These are phyloP conservation scores for Pseudogymnoascus verrucosus DNA, from an alignment of 2,329 filamentous ascomycete genomes.

Conservation along the genomic window DNA sequence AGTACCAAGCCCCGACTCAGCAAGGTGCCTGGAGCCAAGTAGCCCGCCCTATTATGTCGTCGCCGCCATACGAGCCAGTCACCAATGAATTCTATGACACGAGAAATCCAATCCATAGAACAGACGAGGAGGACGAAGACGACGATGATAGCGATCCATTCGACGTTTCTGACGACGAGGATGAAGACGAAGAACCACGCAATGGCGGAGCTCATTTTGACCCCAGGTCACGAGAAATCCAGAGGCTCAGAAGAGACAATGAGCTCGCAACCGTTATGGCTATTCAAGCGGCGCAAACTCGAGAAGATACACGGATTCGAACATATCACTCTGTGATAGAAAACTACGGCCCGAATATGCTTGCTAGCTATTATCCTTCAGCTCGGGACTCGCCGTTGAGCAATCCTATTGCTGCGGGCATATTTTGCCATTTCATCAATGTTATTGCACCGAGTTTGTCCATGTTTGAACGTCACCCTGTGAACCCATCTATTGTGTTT, in stretches of 20 bases:
- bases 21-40: not conserved
- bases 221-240: not conserved
- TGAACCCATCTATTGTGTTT: conserved; percentile 62
- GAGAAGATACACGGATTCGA: conserved; percentile 30
- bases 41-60: not conserved
- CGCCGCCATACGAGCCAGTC: not conserved
- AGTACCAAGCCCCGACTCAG: not conserved
- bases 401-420: conserved; percentile 68
- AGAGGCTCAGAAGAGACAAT: conserved; percentile 15
- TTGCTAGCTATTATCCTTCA: conserved; percentile 60
- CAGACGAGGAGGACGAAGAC: not conserved
- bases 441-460: conserved; percentile 82
- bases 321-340: conserved; percentile 38
- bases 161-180: conserved; percentile 51
- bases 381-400: conserved; percentile 64
- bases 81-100: not conserved
- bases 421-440: conserved; percentile 89
- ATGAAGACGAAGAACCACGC: conserved; percentile 41
- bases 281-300: conserved; percentile 23
- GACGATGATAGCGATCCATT: conserved; percentile 32
- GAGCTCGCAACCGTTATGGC: conserved; percentile 25
- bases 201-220: not conserved
- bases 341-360: conserved; percentile 35
- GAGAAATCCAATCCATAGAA: not conserved
- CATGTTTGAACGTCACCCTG: conserved; percentile 74